Evolutionary conservation across 805 yeast genomes (phyloP), one percentile per base, ranked within the genome.

Genomic region (Zygotorulaspora sp.): DNA sequence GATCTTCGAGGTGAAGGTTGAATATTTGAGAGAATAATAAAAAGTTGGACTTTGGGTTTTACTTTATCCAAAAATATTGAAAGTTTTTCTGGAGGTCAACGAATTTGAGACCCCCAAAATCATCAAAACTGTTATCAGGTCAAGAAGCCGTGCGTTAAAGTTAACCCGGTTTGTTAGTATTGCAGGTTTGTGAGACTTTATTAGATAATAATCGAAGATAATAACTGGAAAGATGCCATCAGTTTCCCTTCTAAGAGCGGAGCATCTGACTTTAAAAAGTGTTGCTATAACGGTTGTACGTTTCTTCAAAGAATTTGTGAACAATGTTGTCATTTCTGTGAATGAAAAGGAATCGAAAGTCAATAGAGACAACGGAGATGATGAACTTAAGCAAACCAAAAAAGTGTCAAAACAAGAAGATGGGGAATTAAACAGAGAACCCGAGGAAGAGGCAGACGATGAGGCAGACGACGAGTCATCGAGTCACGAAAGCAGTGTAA

Each of bases 231-330:
- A n/a, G 17, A 41, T 44, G 45, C 40, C 43, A 8, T 37, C 36
- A 19, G 35, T 43, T 30, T 35, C 44, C 12, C 26, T 46, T 22
- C 32, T 36, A 20, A 36, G 40, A 26, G 37, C 37, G 15, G 40
- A 35, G n/a, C 36, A 21, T 24, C 30, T 37, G 12, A 25, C 34
- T 21, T 13, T 44, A 30, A 38, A 32, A 23, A 26, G 32, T 14
- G 23, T 45, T 12, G 27, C 46, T 22, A 15, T 26, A 12, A 30
- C 36, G 2, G 29, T 45, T 13, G 34, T 39, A 6, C 27, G 38
- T 14, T 35, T 43, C 24, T 32, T 51, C 38, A 47, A 40, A 31
- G 43, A 39, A 14, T 19, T 49, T 9, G 49, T 46, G 14, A 39
- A 44, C 14, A 38, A 32, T 23, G 29, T 50, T 7, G 43, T 45